Evolutionary conservation across 2,329 filamentous ascomycete species (phyloP), one percentile per base, ranked within the genome.

Genomic region (Westerdykella ornata): DNA sequence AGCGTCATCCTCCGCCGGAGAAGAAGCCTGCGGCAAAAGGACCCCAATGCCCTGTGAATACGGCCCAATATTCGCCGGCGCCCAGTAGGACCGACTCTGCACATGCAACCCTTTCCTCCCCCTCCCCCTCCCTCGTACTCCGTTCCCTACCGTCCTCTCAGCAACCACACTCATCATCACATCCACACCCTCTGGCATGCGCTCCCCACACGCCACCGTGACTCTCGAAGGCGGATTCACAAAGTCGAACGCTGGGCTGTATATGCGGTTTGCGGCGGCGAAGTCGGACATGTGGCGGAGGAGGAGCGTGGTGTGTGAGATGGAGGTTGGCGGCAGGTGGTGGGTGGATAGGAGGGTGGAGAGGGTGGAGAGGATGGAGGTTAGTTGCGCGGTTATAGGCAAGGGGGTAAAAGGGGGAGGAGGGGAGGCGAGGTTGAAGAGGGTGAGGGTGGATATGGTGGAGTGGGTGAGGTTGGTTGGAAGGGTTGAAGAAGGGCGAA

Each of bases 1-100:
- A 3, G 37, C 29, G 28, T 14, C 17, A 19, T 31, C 37, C 31
- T 28, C 34, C 9, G 14, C 33, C 28, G 42, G 30, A 17, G 37
- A 35, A 11, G 34, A 34, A 9, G n/a, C 13, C 13, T 26, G 45
- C 39, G 2, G 38, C 9, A 65, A 37, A 1, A 73, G 56, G 9
- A 79, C 68, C 2, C 76, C 73, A 37, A 92, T 80, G 3, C 88
- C 88, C 68, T 98, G 92, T 42, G 89, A 96, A 66, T 97, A 97
- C 0, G 92, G 92, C 0, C 92, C 92, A 40, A 98, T 97, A 59
- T 97, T 97, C 15, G 92, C 90, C 0, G 92, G 92, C 0, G 92
- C 92, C 92, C 92, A 98, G 72, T 97, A 97, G 9, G 88, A 94
- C 30, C 86, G 75, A 3, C 85, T 89, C 67, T 97, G 92, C 5